Percentiles rank a stretch among this genome's conserved stretches.
Conservation (phyloP, 257 asterid species). For the Nicotiana benthamiana region DNA sequence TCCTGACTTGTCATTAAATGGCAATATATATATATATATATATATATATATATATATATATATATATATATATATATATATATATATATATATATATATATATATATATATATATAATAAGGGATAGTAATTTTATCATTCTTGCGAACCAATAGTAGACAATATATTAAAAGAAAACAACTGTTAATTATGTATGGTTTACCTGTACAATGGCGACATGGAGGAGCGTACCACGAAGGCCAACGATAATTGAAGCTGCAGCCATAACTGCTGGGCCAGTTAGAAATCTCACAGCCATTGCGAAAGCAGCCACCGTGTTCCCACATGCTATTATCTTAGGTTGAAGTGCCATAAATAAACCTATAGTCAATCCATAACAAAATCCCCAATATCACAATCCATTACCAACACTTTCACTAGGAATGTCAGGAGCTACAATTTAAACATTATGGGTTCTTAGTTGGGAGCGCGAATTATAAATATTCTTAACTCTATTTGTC, state of each 20-base stretch:
- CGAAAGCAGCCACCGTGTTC: constrained; percentile 16
- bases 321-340: constrained; percentile 23
- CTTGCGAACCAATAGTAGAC: neutral
- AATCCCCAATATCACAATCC: neutral
- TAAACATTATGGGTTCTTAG: too few species aligned
- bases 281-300: constrained; percentile 24
- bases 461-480: too few species aligned
- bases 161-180: too few species aligned
- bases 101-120: too few species aligned
- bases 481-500: too few species aligned
- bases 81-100: too few species aligned
- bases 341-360: constrained; percentile 22
- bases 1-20: too few species aligned
- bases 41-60: too few species aligned
- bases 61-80: too few species aligned
- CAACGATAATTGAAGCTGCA: constrained; percentile 16
- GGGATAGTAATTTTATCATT: neutral
- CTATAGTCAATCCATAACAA: neutral
- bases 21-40: too few species aligned
- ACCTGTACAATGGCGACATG: constrained; percentile 24
- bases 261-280: constrained; percentile 24
- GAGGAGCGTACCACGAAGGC: constrained; percentile 21
- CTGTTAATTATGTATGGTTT: neutral
- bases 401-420: neutral
- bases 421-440: too few species aligned